A percentile compares a stretch with the other conserved stretches of the same genome.
Evolutionary conservation across 768 basidiomycete species (phyloP).

Genomic region (Mycena capillaripes): DNA sequence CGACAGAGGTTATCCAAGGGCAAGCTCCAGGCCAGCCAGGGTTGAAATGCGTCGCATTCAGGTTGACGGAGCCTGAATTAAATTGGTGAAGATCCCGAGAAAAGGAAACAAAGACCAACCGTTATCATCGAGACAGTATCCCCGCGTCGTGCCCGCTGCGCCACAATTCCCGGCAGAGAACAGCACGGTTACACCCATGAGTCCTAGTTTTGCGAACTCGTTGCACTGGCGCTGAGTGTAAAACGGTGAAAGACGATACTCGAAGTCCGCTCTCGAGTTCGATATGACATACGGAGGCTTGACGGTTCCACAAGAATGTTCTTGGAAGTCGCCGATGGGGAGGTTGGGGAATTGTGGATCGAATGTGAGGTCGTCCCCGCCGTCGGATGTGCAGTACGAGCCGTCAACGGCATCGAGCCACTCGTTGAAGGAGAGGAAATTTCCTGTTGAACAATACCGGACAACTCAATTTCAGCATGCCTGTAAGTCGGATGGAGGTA

Average conservation of each 20-base stretch:
- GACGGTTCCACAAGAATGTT: slow-evolving; percentile 53
- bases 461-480: background rate
- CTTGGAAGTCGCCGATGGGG: slow-evolving; percentile 46
- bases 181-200: slow-evolving; percentile 63
- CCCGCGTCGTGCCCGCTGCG: slow-evolving; percentile 50
- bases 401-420: slow-evolving; percentile 54
- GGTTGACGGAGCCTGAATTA: slow-evolving; percentile 51
- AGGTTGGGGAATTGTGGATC: slow-evolving; percentile 51
- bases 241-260: slow-evolving; percentile 49
- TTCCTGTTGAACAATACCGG: slow-evolving; percentile 22
- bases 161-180: slow-evolving; percentile 58
- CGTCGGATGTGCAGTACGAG: slow-evolving; percentile 51
- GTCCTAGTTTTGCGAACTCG: slow-evolving; percentile 64
- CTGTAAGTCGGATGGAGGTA: background rate
- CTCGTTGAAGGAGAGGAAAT: slow-evolving; percentile 48
- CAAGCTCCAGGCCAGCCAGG: slow-evolving; percentile 62
- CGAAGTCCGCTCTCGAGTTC: slow-evolving; percentile 55
- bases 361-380: slow-evolving; percentile 49
- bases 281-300: slow-evolving; percentile 58
- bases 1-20: slow-evolving; percentile 61
- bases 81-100: background rate
- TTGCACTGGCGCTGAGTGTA: slow-evolving; percentile 60
- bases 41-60: slow-evolving; percentile 54
- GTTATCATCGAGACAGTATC: slow-evolving; percentile 55
- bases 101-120: slow-evolving; percentile 39